These are phyloP conservation scores for Scalesia atractyloides DNA, from an alignment of 129 eudicot species.

Conservation along the genomic window DNA sequence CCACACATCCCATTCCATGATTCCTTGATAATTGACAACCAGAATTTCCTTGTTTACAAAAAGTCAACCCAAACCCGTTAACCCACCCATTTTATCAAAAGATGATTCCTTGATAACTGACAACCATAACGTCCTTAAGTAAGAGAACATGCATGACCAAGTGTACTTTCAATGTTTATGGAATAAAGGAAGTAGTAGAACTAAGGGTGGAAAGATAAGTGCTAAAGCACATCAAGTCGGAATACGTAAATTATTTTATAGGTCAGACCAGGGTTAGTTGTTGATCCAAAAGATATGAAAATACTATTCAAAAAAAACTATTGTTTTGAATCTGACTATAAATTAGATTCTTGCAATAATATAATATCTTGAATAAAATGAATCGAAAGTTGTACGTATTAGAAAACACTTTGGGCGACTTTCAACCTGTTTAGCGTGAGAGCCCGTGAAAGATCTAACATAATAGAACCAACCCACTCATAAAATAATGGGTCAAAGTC, in stretches of 20 bases:
- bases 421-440: not conserved
- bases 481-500: conserved; percentile 1
- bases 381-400: not conserved
- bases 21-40: no score
- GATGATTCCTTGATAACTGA: no score
- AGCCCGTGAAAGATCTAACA: not conserved
- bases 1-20: no score
- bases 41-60: no score
- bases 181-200: not conserved
- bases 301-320: not conserved
- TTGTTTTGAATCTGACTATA: not conserved
- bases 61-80: no score
- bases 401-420: not conserved
- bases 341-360: not conserved
- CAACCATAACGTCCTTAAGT: no score
- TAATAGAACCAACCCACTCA: not conserved
- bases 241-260: not conserved
- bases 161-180: not conserved
- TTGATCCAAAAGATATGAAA: not conserved
- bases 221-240: not conserved
- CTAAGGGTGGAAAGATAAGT: not conserved
- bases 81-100: not conserved
- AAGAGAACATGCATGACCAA: not conserved
- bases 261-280: not conserved
- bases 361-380: not conserved